Conservation (phyloP, 2,329 filamentous ascomycete genomes). For the Escovopsis sp. region DNA sequence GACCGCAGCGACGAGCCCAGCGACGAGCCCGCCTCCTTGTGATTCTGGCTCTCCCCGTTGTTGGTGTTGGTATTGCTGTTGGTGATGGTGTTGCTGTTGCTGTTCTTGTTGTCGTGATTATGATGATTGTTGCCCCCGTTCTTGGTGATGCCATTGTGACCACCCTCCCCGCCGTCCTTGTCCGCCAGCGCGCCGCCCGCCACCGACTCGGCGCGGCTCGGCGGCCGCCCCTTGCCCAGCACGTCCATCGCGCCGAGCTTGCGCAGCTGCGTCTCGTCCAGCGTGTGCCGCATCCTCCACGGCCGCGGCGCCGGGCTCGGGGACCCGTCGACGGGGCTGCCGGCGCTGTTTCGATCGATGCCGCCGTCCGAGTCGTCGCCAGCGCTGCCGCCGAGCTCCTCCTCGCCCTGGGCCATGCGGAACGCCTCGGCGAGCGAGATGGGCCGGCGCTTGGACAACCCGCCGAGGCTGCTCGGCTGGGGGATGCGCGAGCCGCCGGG, state of each 20-base stretch:
- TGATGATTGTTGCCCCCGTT: neutral
- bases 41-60: neutral
- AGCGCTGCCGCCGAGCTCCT: slow-evolving; percentile 5
- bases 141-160: neutral
- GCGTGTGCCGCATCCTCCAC: slow-evolving; percentile 22
- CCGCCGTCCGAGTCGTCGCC: slow-evolving; percentile 10
- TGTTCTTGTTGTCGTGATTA: neutral
- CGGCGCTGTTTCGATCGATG: slow-evolving; percentile 11
- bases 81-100: neutral
- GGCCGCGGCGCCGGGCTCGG: slow-evolving; percentile 36
- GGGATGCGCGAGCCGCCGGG: slow-evolving; percentile 21
- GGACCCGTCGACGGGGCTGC: slow-evolving; percentile 26
- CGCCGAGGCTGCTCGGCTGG: slow-evolving; percentile 12
- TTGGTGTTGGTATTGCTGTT: neutral
- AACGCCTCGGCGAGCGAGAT: slow-evolving; percentile 31
- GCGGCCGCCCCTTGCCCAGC: slow-evolving; percentile 14
- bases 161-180: neutral
- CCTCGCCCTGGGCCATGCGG: slow-evolving; percentile 17
- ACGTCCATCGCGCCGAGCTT: slow-evolving; percentile 16
- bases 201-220: slow-evolving; percentile 3
- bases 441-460: slow-evolving; percentile 16
- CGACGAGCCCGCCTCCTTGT: no score
- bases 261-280: slow-evolving; percentile 18
- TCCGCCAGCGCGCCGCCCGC: neutral
- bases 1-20: no score